Base-by-base conservation (phyloP, 2,329 filamentous ascomycete species). In the Cladobotryum protrusum region DNA sequence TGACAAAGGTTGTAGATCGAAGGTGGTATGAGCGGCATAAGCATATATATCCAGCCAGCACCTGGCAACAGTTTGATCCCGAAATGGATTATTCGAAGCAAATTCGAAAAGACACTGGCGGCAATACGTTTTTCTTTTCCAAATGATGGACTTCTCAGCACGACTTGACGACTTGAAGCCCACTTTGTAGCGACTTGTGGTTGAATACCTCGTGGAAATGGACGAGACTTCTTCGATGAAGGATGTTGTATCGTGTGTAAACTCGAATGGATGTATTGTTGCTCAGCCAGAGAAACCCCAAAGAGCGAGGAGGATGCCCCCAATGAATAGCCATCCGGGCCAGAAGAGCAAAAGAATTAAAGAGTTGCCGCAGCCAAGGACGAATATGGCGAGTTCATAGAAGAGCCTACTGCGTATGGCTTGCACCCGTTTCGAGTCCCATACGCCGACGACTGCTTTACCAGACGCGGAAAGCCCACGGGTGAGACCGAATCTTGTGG, bases 11-110 rank as follows among this genome's bases (percentile, higher is more conserved):
- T 3, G 92, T 99, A 4, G 92, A 99, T 71, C 80, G 93, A 53
- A 77, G 93, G 53, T 99, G 93, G 93, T 99, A 96, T 66, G 90
- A 96, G 73, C 82, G 85, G 62, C 96, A 97, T 67, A 99, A 97
- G 70, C 93, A 99, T 68, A 97, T 99, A 51, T 99, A 92, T 66
- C 93, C 93, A 0, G 92, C 92, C 17, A 97, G 89, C 64, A 80
- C 92, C 43, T 99, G 93, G 93, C 89, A 91, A 60, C 87, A 95
- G 55, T 99, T 95, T 66, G 91, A 96, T 57, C 86, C 90, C 0
- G 88, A 89, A 54, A 88, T 87, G 67, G 87, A 96, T 61, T 95
- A 95, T 71, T 79, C 82, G 62, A 78, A 75, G 56, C 82, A 88
- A 58, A 80, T 91, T 36, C 81, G 88, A 59, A 87, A 89, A 61